Evolutionary conservation across 2,329 filamentous ascomycete species (phyloP).

Genomic region (Diaporthe eres): DNA sequence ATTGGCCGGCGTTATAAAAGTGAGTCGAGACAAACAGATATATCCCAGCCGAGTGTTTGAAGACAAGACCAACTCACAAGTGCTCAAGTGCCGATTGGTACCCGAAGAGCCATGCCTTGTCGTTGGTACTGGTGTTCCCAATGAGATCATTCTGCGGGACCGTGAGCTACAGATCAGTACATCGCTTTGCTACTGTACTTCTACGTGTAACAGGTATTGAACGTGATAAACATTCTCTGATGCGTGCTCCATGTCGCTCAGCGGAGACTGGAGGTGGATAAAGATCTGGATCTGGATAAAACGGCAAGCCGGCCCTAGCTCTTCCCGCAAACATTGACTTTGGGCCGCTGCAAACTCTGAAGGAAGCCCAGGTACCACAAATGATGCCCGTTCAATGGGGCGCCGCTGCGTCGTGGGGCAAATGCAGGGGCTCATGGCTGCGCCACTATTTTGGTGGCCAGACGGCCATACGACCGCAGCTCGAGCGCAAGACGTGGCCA

Average conservation of each 20-base stretch:
- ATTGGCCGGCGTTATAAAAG: not conserved
- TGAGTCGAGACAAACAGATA: not conserved
- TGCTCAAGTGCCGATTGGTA: not conserved
- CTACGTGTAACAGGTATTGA: too few relatives aligned
- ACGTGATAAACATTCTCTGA: not conserved
- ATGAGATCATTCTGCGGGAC: not conserved
- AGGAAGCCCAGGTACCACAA: not conserved
- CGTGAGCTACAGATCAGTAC: not conserved
- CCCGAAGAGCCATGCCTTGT: not conserved
- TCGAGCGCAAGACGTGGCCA: not conserved
- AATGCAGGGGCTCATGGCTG: constrained; percentile 11
- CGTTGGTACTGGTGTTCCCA: not conserved
- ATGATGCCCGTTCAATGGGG: constrained; percentile 1
- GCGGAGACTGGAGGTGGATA: not conserved
- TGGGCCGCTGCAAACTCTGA: constrained; percentile 2
- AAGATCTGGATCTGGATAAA: constrained; percentile 3
- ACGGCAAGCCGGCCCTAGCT: not conserved
- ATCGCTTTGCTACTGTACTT: too few relatives aligned
- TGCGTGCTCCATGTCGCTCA: not conserved
- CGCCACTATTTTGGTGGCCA: constrained; percentile 14
- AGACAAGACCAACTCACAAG: not conserved
- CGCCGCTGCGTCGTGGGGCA: constrained; percentile 9
- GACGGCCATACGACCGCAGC: not conserved
- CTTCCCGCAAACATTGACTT: not conserved
- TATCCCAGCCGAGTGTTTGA: not conserved